Base-by-base conservation (phyloP, 2,329 filamentous ascomycete species). In the Tolypocladium sp. region DNA sequence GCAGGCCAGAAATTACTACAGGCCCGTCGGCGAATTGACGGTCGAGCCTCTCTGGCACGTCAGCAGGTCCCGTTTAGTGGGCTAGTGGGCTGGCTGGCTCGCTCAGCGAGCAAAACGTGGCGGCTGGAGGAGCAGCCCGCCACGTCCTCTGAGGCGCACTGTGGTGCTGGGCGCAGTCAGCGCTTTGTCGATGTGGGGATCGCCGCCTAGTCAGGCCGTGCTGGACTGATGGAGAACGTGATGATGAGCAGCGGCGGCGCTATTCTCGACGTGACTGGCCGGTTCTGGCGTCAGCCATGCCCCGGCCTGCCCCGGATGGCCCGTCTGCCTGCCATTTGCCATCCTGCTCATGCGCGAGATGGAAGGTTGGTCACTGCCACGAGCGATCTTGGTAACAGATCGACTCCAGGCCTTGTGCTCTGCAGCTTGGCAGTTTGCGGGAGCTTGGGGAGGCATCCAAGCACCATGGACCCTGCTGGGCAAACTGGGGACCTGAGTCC, bases 211-310 rank as follows among this genome's bases (percentile, higher is more conserved):
- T 35, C 49, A 35, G 30, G 49, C 49, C 46, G 13, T 38, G 27
- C 27, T 33, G 15, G 27, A 33, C 42, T 8, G 49, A 52, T n/a
- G 15, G 42, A 22, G 30, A 22, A 22, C 42, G 22, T 8, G 17
- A 20, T 53, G 49, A 22, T 35, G 30, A 53, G 49, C 49, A 6
- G 49, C 33, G 30, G 46, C 46, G 46, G 30, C 49, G 49, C 49
- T 35, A 6, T 52, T 3, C 30, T 33, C 58, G 55, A 35, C 17
- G 12, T 59, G 30, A 57, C 46, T 59, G 58, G 58, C 30, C 40
- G 27, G 41, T 27, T 46, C 46, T 49, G 51, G 55, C 55, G 40
- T 60, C 58, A 57, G 55, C 54, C 53, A 41, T 41, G 53, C 37
- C 53, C 46, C 2, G 30, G 35, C 53, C 53, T n/a, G 25, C 37